phyloP scores from a whole-genome alignment of 345 rosid species.

The Bruguiera parviflora region DNA sequence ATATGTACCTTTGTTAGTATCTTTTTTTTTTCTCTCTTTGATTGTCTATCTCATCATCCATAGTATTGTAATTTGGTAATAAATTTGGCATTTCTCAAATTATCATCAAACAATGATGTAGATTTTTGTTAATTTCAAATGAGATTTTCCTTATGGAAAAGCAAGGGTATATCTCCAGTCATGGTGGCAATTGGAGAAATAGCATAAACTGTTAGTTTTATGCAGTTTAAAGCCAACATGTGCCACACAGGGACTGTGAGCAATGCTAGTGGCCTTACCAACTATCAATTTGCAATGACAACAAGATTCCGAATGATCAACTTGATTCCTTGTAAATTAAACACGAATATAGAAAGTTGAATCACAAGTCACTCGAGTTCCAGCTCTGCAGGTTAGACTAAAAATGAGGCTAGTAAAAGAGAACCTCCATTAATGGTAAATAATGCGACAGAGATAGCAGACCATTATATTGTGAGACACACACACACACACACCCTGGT shows the following conservation, averaged over 20 bases:
- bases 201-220: neutral
- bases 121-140: neutral
- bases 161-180: neutral
- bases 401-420: conserved; percentile 1
- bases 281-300: neutral
- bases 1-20: neutral
- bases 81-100: neutral
- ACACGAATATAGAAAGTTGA: neutral
- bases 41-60: neutral
- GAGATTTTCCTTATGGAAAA: neutral
- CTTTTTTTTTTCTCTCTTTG: neutral
- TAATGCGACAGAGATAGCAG: neutral
- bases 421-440: neutral
- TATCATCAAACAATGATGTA: neutral
- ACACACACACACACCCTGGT: conserved; percentile 14
- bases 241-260: neutral
- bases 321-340: neutral
- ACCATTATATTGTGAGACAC: neutral
- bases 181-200: neutral
- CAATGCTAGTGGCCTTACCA: neutral
- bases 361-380: conserved; percentile 1
- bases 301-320: neutral
- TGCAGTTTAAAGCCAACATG: neutral
- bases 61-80: neutral
- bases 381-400: neutral